A percentile compares a stretch with the other conserved stretches of the same genome.
These are phyloP conservation scores for Alternaria sp. DNA, from an alignment of 2,329 filamentous ascomycete species.

Conservation along the genomic window DNA sequence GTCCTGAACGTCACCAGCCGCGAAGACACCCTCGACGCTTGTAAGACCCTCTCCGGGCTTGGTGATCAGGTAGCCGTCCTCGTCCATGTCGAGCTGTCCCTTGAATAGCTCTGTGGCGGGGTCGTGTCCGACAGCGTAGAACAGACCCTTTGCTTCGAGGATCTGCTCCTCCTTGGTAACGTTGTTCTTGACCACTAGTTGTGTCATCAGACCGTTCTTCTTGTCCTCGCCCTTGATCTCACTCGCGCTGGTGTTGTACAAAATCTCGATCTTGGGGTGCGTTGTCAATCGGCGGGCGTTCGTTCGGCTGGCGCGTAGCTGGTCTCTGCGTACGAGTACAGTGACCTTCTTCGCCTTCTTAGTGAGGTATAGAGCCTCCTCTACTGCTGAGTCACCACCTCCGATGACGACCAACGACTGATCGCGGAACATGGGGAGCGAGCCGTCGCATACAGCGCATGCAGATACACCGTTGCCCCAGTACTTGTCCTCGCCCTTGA, in stretches of 20 bases:
- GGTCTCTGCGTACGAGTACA: constrained; percentile 87
- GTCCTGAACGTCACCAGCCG: constrained; percentile 97
- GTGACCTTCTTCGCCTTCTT: constrained; percentile 97
- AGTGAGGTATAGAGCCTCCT: constrained; percentile 96
- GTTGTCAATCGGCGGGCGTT: constrained; percentile 86
- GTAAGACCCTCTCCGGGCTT: constrained; percentile 88
- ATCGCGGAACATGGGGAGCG: constrained; percentile 95
- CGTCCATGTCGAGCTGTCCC: constrained; percentile 86
- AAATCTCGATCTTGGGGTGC: constrained; percentile 89
- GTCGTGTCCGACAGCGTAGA: constrained; percentile 97
- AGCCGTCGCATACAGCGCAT: constrained; percentile 96
- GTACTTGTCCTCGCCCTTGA: constrained; percentile 90
- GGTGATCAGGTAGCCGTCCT: constrained; percentile 90
- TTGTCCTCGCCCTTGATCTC: constrained; percentile 87
- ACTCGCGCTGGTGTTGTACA: constrained; percentile 80
- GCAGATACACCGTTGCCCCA: constrained; percentile 98
- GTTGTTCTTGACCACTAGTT: constrained; percentile 82
- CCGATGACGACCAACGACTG: constrained; percentile 96
- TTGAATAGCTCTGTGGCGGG: constrained; percentile 91
- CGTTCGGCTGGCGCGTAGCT: constrained; percentile 85
- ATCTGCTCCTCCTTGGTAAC: constrained; percentile 78
- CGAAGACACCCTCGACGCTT: constrained; percentile 90
- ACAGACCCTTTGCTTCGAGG: constrained; percentile 89
- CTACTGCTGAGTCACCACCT: constrained; percentile 94
- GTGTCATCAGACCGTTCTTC: constrained; percentile 80